A percentile compares a stretch with the other conserved stretches of the same genome.
Evolutionary conservation across 2,329 filamentous ascomycete genomes (phyloP).

Genomic region (Pseudocercospora fuligena): DNA sequence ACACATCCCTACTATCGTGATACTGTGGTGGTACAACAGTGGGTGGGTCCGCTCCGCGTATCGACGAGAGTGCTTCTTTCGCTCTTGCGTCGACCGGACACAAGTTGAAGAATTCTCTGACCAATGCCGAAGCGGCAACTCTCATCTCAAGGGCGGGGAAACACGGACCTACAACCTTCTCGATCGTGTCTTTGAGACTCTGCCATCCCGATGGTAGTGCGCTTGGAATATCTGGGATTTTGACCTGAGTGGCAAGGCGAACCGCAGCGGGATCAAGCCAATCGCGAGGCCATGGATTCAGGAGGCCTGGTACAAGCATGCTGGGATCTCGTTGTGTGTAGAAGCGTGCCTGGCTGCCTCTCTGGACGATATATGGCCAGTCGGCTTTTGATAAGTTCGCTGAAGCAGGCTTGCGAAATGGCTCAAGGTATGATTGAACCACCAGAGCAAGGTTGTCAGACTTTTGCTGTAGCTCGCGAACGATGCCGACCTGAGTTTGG

Average conservation of each 20-base stretch:
- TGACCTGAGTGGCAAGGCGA: neutral
- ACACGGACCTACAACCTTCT: neutral
- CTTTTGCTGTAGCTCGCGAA: too few species aligned
- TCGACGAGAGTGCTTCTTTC: neutral
- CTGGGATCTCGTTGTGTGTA: conserved; percentile 14
- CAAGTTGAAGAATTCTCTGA: conserved; percentile 15
- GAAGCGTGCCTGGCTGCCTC: neutral
- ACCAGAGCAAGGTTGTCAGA: too few species aligned
- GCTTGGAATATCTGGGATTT: conserved; percentile 2
- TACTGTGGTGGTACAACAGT: neutral
- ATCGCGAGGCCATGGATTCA: conserved; percentile 15
- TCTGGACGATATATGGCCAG: conserved; percentile 7
- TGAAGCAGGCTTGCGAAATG: too few species aligned
- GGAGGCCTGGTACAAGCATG: conserved; percentile 4
- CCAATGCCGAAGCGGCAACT: neutral
- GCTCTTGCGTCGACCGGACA: neutral
- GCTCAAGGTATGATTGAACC: too few species aligned
- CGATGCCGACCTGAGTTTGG: neutral
- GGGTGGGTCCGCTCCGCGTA: neutral
- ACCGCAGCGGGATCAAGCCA: conserved; percentile 1
- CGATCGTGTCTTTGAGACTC: neutral
- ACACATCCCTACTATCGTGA: conserved; percentile 1
- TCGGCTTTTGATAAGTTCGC: neutral
- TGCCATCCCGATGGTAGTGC: neutral
- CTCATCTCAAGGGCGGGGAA: neutral